Evolutionary conservation across 352 stramenopile species (phyloP).

Genomic region (Pythium periplocum): DNA sequence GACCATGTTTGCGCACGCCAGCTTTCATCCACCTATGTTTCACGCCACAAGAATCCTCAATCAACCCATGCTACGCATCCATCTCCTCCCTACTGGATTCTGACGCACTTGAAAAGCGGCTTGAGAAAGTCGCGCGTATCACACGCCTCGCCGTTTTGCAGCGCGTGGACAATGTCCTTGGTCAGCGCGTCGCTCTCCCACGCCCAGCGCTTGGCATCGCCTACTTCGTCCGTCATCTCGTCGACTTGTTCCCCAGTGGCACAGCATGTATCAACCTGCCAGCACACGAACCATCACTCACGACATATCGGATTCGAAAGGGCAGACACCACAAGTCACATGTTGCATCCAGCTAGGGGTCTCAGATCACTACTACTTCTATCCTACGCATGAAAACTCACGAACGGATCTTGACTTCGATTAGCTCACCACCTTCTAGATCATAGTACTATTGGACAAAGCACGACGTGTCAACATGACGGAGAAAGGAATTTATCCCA

Average conservation of each 20-base stretch:
- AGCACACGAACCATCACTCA: too few relatives aligned
- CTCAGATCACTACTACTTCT: too few relatives aligned
- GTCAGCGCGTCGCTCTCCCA: slow-evolving; percentile 42
- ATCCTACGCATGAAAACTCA: too few relatives aligned
- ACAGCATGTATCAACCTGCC: too few relatives aligned
- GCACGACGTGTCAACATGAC: slow-evolving; percentile 1
- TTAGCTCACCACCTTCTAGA: slow-evolving; percentile 58
- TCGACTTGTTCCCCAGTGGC: too few relatives aligned
- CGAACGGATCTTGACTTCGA: slow-evolving; percentile 51
- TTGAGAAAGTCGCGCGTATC: slow-evolving; percentile 64
- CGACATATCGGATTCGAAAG: too few relatives aligned
- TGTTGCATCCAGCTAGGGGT: too few relatives aligned
- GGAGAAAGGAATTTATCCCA: neutral
- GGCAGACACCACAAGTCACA: too few relatives aligned
- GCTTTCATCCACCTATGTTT: slow-evolving; percentile 51
- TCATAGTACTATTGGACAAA: slow-evolving; percentile 43
- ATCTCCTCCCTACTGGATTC: too few relatives aligned
- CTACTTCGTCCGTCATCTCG: too few relatives aligned
- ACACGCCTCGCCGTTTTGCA: slow-evolving; percentile 22
- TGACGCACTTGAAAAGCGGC: slow-evolving; percentile 48
- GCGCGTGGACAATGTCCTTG: slow-evolving; percentile 25
- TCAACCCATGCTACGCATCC: too few relatives aligned
- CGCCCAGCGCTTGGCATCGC: slow-evolving; percentile 3
- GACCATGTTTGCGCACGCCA: slow-evolving; percentile 56
- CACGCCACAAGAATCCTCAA: neutral